Evolutionary conservation across 352 stramenopile species (phyloP).

Genomic region (Globisporangium echinulatum): DNA sequence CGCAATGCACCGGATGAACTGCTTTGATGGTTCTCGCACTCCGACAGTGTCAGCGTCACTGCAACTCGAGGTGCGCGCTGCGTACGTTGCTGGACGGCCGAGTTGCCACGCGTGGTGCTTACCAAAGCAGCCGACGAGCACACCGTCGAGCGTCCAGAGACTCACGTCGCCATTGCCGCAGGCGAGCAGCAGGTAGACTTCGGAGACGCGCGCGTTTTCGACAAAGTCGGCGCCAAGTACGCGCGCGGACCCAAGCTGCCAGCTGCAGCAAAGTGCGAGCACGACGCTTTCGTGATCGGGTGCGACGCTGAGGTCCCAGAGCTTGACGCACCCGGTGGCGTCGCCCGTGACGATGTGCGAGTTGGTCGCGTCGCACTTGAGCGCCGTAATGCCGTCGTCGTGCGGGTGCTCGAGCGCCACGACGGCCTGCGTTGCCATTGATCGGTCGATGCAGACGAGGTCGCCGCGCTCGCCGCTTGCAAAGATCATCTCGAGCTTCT

Average conservation of each 20-base stretch:
- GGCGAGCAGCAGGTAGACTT: conserved; percentile 60
- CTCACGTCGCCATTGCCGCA: conserved; percentile 60
- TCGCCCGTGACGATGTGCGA: conserved; percentile 57
- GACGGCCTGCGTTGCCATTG: conserved; percentile 47
- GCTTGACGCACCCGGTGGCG: conserved; percentile 41
- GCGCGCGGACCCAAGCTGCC: conserved; percentile 28
- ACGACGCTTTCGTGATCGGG: conserved; percentile 46
- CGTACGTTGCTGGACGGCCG: conserved; percentile 43
- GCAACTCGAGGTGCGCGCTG: conserved; percentile 31
- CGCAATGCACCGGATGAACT: conserved; percentile 55
- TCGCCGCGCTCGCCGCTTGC: conserved; percentile 55
- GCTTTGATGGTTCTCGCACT: conserved; percentile 11
- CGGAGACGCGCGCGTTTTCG: conserved; percentile 46
- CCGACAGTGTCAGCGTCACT: neutral
- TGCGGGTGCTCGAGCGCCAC: conserved; percentile 28
- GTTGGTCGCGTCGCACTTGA: conserved; percentile 53
- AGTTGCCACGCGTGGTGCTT: conserved; percentile 60
- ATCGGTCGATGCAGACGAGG: conserved; percentile 62
- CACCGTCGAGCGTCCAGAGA: conserved; percentile 67
- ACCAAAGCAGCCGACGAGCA: conserved; percentile 62
- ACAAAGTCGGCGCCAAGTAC: conserved; percentile 55
- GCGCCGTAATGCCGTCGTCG: conserved; percentile 42
- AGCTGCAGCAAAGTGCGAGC: conserved; percentile 54
- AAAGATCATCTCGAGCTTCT: conserved; percentile 69
- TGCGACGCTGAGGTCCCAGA: conserved; percentile 60